Percentiles rank a stretch among this genome's conserved stretches.
Evolutionary conservation across 2,329 filamentous ascomycete genomes (phyloP).

Genomic region (Microsporum ferrugineum): DNA sequence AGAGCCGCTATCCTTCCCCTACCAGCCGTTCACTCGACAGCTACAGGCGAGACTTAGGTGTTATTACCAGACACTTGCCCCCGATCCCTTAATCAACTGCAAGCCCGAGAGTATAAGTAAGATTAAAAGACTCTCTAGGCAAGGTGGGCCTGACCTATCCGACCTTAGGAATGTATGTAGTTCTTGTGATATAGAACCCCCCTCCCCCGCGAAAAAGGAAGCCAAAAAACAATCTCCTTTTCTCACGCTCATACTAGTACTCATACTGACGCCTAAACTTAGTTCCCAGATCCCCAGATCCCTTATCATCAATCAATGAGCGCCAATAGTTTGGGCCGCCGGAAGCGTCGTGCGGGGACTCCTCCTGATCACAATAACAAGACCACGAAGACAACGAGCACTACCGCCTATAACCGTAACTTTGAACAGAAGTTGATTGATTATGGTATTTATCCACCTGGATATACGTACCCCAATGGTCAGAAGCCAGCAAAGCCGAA

Average conservation of each 20-base stretch:
- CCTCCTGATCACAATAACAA: slow-evolving; percentile 4
- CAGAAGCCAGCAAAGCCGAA: slow-evolving; percentile 18
- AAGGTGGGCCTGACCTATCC: slow-evolving; percentile 10
- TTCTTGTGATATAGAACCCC: not conserved
- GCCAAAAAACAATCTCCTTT: too few species aligned
- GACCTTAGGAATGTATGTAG: slow-evolving; percentile 13
- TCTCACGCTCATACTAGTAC: not conserved
- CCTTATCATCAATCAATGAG: not conserved
- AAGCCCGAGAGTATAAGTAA: not conserved
- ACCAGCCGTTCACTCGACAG: slow-evolving; percentile 8
- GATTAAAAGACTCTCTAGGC: slow-evolving; percentile 9
- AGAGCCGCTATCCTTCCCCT: not conserved
- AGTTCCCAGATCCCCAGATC: not conserved
- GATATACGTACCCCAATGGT: slow-evolving; percentile 19
- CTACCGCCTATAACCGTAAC: slow-evolving; percentile 21
- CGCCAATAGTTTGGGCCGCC: not conserved
- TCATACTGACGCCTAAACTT: not conserved
- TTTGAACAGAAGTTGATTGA: slow-evolving; percentile 33
- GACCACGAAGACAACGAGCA: slow-evolving; percentile 6
- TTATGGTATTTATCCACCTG: slow-evolving; percentile 21
- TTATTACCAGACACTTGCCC: slow-evolving; percentile 5
- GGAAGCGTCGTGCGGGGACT: not conserved
- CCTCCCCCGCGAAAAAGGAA: too few species aligned
- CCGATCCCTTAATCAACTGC: slow-evolving; percentile 2
- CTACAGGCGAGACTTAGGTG: slow-evolving; percentile 7